Percentiles rank a stretch among this genome's conserved stretches.
phyloP scores from a whole-genome alignment of 1,284 basidiomycete species.

The Trichosporon coremiiforme region DNA sequence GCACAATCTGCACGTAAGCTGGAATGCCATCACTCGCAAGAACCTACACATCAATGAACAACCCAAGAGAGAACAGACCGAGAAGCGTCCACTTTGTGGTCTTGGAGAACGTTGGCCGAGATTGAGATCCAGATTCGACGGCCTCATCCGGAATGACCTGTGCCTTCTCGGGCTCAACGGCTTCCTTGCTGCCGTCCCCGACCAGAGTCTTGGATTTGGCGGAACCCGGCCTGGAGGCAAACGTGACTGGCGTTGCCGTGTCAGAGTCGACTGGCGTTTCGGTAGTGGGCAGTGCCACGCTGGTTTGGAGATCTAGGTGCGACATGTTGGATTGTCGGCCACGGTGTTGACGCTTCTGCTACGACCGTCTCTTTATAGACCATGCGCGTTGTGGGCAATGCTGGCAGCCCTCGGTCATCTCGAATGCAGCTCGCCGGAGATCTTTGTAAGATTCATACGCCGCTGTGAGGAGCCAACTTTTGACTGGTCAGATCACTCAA shows the following conservation, averaged over 20 bases:
- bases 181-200: not conserved
- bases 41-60: conserved; percentile 35
- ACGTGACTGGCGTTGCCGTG: not conserved
- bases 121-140: not conserved
- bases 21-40: no score
- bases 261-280: not conserved
- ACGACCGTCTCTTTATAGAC: no score
- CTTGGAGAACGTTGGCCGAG: conserved; percentile 23
- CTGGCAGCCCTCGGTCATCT: no score
- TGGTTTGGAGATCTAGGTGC: not conserved
- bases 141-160: not conserved
- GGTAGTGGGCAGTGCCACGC: no score
- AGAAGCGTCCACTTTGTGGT: conserved; percentile 40
- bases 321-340: no score
- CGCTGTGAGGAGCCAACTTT: no score
- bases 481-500: no score
- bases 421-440: no score
- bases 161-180: not conserved
- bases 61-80: conserved; percentile 32
- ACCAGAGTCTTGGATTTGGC: not conserved
- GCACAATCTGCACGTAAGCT: not conserved
- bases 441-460: no score
- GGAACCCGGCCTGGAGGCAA: not conserved
- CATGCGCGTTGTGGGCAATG: no score
- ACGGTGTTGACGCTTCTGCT: no score